Evolutionary conservation across 306 rosid genomes (phyloP).

Genomic region (Albizia julibrissin): DNA sequence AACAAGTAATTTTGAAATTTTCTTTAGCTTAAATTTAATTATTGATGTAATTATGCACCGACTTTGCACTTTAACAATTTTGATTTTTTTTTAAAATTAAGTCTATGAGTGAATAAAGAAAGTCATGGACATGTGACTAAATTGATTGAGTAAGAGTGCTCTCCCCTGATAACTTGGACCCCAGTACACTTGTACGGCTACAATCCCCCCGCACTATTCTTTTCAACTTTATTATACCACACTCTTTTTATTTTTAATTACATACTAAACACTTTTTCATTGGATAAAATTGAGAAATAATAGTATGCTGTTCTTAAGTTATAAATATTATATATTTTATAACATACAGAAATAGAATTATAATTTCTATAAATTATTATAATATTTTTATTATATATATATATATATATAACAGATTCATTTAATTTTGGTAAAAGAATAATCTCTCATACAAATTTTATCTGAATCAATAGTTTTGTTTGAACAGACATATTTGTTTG

Average conservation of each 20-base stretch:
- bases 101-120: not conserved
- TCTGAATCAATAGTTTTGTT: not conserved
- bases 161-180: not conserved
- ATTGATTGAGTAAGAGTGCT: not conserved
- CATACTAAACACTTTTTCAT: too few relatives aligned
- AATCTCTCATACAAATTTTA: not conserved
- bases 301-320: not conserved
- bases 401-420: too few relatives aligned
- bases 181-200: not conserved
- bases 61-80: not conserved
- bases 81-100: not conserved
- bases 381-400: not conserved
- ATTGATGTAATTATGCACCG: not conserved
- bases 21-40: not conserved
- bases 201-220: not conserved
- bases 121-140: not conserved
- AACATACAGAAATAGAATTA: not conserved
- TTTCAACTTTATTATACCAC: not conserved
- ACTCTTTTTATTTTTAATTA: not conserved
- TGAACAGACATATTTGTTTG: not conserved
- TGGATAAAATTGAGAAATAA: not conserved
- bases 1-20: not conserved
- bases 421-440: too few relatives aligned
- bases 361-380: not conserved
- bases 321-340: too few relatives aligned